These are phyloP conservation scores for Spatholobus suberectus DNA, from an alignment of 306 rosid genomes.

Conservation along the genomic window DNA sequence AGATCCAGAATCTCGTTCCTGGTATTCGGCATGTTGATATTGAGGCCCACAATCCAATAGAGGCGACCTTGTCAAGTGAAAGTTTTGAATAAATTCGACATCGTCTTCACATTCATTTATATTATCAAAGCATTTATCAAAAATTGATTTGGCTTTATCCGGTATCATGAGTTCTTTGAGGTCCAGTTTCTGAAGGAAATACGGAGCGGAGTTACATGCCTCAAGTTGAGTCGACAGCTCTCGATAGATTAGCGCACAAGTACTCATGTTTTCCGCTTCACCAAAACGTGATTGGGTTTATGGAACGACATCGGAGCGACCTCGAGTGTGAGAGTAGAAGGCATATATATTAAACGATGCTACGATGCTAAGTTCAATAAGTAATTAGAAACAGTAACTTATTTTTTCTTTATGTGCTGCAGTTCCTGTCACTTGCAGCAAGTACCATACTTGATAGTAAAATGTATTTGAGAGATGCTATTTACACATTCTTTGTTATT, in stretches of 20 bases:
- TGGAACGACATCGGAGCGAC: conserved; percentile 1
- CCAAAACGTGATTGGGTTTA: background rate
- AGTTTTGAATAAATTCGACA: background rate
- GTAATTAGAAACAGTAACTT: background rate
- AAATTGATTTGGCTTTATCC: conserved; percentile 6
- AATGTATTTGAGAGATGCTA: background rate
- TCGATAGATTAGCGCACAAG: conserved; percentile 3
- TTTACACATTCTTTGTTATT: background rate
- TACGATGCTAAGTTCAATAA: background rate
- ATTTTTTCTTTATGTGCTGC: background rate
- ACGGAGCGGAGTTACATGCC: background rate
- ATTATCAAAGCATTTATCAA: conserved; percentile 2
- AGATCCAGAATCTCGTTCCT: conserved; percentile 93
- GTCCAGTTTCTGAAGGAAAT: conserved; percentile 30
- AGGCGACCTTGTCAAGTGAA: conserved; percentile 47
- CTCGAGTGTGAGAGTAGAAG: background rate
- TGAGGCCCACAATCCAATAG: conserved; percentile 94
- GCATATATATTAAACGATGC: background rate
- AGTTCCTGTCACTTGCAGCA: background rate
- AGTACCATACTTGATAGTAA: background rate
- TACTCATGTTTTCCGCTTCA: background rate
- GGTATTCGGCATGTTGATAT: conserved; percentile 96
- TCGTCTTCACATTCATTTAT: conserved; percentile 25
- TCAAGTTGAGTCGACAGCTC: conserved; percentile 3
- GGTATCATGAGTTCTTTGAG: background rate